Evolutionary conservation across 192 early-diverging fungal genomes (phyloP), one percentile per base, ranked within the genome.

Genomic region (Thamnidium elegans): DNA sequence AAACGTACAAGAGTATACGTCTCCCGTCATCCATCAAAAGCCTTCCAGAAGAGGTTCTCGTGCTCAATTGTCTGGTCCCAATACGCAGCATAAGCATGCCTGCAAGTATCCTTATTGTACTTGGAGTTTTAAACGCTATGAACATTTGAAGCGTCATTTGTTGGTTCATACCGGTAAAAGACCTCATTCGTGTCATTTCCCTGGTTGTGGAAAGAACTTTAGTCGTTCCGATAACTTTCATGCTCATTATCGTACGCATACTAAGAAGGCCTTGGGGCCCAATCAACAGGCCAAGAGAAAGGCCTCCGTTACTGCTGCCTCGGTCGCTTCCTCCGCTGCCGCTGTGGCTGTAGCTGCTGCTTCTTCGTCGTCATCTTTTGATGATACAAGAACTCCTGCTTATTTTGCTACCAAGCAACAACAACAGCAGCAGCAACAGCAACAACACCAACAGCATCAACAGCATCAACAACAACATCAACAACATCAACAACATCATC

Each of bases 101-200:
- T 73, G 79, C 70, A 70, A 72, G 63, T 68, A 80, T 69, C 48
- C 77, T 50, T 47, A 84, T 63, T 59, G 79, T 69, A 34, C 74
- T 52, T 84, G 81, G 83, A 79, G 74, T 31, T 93, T 93, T 71
- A 92, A 92, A 72, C 78, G 89, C 20, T 90, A 85, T 50, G 89
- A 92, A 66, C 92, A 93, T 62, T 76, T 93, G 23, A 91, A 88
- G 55, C 85, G 90, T 45, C 92, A 92, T 66, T 82, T 87, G 80
- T 78, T 90, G 56, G 87, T 86, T 1, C 90, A 92, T 67, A 87
- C 90, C 44, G 89, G 89, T 46, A 87, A 89, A 62, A 76, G 86
- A 50, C 87, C 89, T 48, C 85, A 88, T 75, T 71, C 78, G 46
- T 91, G 89, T 71, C 75, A 78, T 46, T 81, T 79, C 71, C 77